Percentiles rank a stretch among this genome's conserved stretches.
Conservation (phyloP, 805 yeast genomes). For the Diddensiella santjacobensis region DNA sequence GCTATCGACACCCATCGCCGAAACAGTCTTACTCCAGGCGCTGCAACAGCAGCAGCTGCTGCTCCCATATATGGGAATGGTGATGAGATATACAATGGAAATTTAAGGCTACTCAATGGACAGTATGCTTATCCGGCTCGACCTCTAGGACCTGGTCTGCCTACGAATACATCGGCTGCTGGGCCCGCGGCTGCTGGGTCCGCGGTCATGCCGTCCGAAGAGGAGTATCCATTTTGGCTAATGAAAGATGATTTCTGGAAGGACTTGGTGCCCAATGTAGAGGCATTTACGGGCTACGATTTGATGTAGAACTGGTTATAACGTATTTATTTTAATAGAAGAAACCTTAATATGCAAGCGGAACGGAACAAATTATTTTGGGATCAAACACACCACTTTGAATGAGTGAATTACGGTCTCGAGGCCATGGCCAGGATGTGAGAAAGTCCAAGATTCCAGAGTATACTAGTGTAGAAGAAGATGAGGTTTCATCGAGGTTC, state of each 20-base stretch:
- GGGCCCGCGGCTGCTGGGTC: neutral
- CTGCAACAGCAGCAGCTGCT: slow-evolving; percentile 4
- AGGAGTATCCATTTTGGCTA: slow-evolving; percentile 49
- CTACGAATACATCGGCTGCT: too few relatives aligned
- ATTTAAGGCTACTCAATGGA: neutral
- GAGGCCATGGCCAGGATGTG: too few relatives aligned
- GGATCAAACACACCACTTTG: neutral
- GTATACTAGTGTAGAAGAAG: slow-evolving; percentile 2
- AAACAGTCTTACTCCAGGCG: neutral
- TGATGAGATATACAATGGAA: slow-evolving; percentile 15
- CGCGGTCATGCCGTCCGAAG: slow-evolving; percentile 32
- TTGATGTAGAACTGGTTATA: slow-evolving; percentile 2
- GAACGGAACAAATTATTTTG: neutral
- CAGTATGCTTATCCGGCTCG: neutral
- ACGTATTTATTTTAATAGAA: neutral
- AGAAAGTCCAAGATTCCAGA: too few relatives aligned
- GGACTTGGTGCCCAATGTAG: slow-evolving; percentile 37
- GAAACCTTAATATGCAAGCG: neutral
- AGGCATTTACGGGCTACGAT: slow-evolving; percentile 25
- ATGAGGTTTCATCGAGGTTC: slow-evolving; percentile 5
- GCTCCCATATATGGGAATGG: slow-evolving; percentile 28
- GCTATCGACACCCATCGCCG: slow-evolving; percentile 29
- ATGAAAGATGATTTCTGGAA: slow-evolving; percentile 72
- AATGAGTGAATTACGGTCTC: neutral
- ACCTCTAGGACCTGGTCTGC: neutral